These are phyloP conservation scores for Trypanosoma caninum DNA, from an alignment of 208 protist species.

Conservation along the genomic window DNA sequence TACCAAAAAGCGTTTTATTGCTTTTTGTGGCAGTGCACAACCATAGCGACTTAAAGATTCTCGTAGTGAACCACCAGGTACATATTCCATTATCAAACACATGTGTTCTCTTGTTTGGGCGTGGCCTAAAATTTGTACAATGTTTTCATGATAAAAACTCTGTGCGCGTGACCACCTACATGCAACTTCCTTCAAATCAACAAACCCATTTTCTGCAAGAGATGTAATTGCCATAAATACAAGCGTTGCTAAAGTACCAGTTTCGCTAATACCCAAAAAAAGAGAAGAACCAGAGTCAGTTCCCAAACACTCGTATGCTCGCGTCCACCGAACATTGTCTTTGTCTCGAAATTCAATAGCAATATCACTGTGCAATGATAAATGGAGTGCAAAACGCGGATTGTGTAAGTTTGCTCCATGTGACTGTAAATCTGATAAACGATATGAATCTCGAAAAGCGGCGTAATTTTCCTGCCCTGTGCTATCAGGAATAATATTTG, in stretches of 20 bases:
- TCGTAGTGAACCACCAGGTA: conserved; percentile 32
- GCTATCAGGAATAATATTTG: not conserved
- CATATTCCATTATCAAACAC: conserved; percentile 36
- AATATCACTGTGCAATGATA: not conserved
- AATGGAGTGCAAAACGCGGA: not conserved
- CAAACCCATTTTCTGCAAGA: not conserved
- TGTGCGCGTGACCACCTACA: conserved; percentile 5
- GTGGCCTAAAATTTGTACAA: conserved; percentile 34
- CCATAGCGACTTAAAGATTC: conserved; percentile 31
- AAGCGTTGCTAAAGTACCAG: conserved; percentile 12
- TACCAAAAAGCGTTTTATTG: conserved; percentile 32
- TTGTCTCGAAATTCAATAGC: conserved; percentile 4
- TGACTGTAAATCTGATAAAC: not conserved
- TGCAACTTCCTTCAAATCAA: not conserved
- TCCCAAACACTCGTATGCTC: not conserved
- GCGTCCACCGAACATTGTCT: not conserved
- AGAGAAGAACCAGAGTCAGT: conserved; percentile 2
- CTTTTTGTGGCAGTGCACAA: conserved; percentile 23
- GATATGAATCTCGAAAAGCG: not conserved
- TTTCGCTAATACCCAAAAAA: conserved; percentile 16
- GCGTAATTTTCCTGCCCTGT: not conserved
- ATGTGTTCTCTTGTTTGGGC: conserved; percentile 18
- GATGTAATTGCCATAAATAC: not conserved
- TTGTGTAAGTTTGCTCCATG: not conserved
- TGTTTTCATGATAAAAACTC: conserved; percentile 41